Evolutionary conservation across 495 filamentous ascomycete species (phyloP), one percentile per base, ranked within the genome.

Genomic region (Entonaema liquescens): DNA sequence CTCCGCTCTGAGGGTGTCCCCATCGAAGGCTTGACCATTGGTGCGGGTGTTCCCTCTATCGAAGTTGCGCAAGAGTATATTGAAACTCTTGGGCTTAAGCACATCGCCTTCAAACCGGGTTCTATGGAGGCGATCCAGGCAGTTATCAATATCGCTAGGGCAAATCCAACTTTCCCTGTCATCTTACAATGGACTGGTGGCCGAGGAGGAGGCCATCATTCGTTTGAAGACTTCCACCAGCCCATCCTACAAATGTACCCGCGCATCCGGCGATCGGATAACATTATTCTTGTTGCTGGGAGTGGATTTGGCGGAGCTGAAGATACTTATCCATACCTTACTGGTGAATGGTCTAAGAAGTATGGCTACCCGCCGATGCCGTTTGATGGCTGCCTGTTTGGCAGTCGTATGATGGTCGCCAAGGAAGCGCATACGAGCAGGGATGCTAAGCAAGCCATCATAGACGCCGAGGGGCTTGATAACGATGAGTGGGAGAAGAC

Each of bases 131-230:
- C 90, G 17, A 97, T 98, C 66, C 92, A 97, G 76, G 83, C 90
- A 26, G 93, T 96, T 54, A 91, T 98, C 79, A 95, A 96, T 78
- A 92, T 98, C 74, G 94, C 94, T 54, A 94, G 92, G 76, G 93
- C 93, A 4, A 93, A 95, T 75, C 94, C 94, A 3, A 88, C 84
- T 8, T 98, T 97, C 84, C 94, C 94, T 3, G 87, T 97, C 56
- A 90, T 98, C 33, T 80, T 97, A 47, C 94, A 98, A 75, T 98
- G 94, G 94, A 98, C 94, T 62, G 94, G 94, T 72, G 94, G 94
- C 35, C 89, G 94, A 78, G 94, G 93, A 69, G 94, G 94, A 77
- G 94, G 94, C 42, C 94, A 97, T 81, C 94, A 98, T 79, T 97
- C 93, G 2, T 98, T 90, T 67, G 94, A 97, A 74, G 94, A 98